Evolutionary conservation across 1,284 basidiomycete species (phyloP), one percentile per base, ranked within the genome.

Genomic region (Leccinum angustisporum): DNA sequence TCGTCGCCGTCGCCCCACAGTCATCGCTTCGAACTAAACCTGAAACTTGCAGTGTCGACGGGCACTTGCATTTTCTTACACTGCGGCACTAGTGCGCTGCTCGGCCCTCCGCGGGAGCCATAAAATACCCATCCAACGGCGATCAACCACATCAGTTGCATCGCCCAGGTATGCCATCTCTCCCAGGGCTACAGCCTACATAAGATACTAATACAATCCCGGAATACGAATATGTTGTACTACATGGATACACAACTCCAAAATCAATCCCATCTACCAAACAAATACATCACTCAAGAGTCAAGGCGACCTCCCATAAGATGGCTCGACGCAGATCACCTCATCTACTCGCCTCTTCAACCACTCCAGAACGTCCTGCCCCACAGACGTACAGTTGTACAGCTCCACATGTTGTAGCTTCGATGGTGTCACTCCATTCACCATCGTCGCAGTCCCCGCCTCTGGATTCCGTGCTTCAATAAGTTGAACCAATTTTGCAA

Each of bases 401-500:
- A 90, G 63, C 73, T 90, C 87, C 33, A 90, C 69, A 57, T 77
- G 75, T 66, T 77, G 79, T 63, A 91, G 72, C 68, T 80, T 78
- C 59, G 76, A 75, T 1, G 83, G 83, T 10, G 75, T 68, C n/a
- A 81, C 78, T 0, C 75, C 77, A 25, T 72, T 72, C 62, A 70
- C 72, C 71, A 66, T 72, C 36, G 70, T 68, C 3, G 67, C 67
- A 48, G 60, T 71, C 65, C 66, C 68, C 58, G 68, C 69, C 55
- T 81, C 80, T 0, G 88, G 88, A 70, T 90, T 91, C 52, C 88
- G 79, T 57, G 81, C 80, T 52, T 89, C 86, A 38, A 91, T 80
- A 75, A 90, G 80, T 68, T 84, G 81, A 30, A 91, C 86, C 10
- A 91, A 79, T 72, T 86, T 87, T 48, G 78, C 76, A 25, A 87